These are phyloP conservation scores for Anthoceros angustus DNA, from an alignment of 225 moss, liverwort and hornwort species.

Conservation along the genomic window DNA sequence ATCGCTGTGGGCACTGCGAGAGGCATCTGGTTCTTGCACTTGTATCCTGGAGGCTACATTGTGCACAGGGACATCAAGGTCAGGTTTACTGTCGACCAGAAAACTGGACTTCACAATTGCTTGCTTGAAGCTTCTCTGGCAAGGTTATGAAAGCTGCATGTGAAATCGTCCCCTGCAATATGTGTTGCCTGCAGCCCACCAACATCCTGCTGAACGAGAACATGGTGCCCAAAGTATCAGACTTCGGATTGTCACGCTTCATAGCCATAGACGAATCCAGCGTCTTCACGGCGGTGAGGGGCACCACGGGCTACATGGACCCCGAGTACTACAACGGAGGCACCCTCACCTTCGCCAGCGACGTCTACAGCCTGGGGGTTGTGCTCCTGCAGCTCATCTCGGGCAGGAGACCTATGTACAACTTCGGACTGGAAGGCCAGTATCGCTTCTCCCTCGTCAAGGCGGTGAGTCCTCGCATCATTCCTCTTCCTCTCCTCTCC, in stretches of 20 bases:
- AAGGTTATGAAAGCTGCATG: background rate
- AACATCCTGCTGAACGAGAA: conserved; percentile 15
- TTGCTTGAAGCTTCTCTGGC: background rate
- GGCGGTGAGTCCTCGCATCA: background rate
- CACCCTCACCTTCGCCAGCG: conserved; percentile 16
- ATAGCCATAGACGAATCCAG: conserved; percentile 14
- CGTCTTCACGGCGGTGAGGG: conserved; percentile 8
- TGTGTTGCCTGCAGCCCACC: conserved; percentile 12
- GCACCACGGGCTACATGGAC: conserved; percentile 10
- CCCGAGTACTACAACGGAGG: conserved; percentile 12
- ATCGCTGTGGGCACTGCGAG: conserved; percentile 17
- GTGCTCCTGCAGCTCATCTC: conserved; percentile 15
- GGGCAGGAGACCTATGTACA: conserved; percentile 11
- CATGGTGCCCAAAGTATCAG: conserved; percentile 16
- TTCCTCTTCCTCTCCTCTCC: background rate
- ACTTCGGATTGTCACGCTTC: conserved; percentile 18
- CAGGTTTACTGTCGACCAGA: no score
- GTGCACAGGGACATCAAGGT: conserved; percentile 21
- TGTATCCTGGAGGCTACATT: conserved; percentile 19
- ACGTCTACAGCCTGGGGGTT: conserved; percentile 14
- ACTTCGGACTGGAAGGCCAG: conserved; percentile 4
- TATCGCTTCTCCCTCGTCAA: conserved; percentile 11
- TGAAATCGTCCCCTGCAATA: background rate
- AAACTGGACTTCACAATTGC: background rate
- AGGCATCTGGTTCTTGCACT: conserved; percentile 15